Evolutionary conservation across 2,329 filamentous ascomycete species (phyloP).

Genomic region (Microthyrium microscopicum): DNA sequence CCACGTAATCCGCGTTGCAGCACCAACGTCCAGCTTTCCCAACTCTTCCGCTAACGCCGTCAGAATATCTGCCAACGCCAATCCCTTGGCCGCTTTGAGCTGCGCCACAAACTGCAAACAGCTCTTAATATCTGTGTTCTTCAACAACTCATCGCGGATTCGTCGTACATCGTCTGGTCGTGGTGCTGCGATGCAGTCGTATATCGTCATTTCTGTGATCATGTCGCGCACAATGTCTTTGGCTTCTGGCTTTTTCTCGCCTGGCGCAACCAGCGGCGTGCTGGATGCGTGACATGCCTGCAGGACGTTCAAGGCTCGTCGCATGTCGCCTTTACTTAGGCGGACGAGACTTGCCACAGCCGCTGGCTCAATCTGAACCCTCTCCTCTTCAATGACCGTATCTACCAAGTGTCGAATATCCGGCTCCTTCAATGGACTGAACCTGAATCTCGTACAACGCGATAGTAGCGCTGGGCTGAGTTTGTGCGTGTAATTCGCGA

Average conservation of each 20-base stretch:
- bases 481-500: conserved; percentile 98
- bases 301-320: conserved; percentile 81
- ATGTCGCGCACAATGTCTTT: conserved; percentile 58
- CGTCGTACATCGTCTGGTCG: conserved; percentile 75
- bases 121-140: conserved; percentile 72
- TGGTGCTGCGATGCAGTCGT: conserved; percentile 91
- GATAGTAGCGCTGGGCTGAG: conserved; percentile 84
- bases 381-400: conserved; percentile 74
- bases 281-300: conserved; percentile 94
- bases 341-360: conserved; percentile 71
- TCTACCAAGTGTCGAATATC: conserved; percentile 80
- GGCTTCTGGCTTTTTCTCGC: conserved; percentile 28
- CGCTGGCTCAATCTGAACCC: conserved; percentile 64
- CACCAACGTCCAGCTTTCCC: conserved; percentile 62
- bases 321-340: conserved; percentile 91
- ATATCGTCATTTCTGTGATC: conserved; percentile 84
- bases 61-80: conserved; percentile 87
- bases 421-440: conserved; percentile 76
- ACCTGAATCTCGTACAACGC: conserved; percentile 84
- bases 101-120: conserved; percentile 79
- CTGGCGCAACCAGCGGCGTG: conserved; percentile 36
- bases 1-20: conserved; percentile 82
- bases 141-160: conserved; percentile 70
- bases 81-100: conserved; percentile 67
- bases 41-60: conserved; percentile 74